Evolutionary conservation across 257 asterid genomes (phyloP).

Genomic region (Oldenlandia corymbosa): DNA sequence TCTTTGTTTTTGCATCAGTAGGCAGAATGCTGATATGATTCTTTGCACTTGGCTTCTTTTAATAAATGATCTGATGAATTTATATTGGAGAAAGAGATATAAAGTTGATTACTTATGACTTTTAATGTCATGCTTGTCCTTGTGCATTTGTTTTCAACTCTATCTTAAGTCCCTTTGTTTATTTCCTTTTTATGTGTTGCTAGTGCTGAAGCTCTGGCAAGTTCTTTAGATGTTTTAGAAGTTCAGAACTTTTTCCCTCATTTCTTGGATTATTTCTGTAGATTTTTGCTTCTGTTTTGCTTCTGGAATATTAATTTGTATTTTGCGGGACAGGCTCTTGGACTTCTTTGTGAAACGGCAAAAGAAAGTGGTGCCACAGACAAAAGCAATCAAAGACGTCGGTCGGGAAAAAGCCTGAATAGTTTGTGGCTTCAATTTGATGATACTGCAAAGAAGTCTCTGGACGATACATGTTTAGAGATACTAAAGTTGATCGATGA

Average conservation of each 20-base stretch:
- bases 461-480: constrained; percentile 49
- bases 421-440: constrained; percentile 64
- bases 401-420: constrained; percentile 33
- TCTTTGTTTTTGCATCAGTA: not conserved
- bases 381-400: constrained; percentile 42
- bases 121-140: too few species aligned
- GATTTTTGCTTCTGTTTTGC: not conserved
- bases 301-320: not conserved
- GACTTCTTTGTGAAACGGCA: constrained; percentile 63
- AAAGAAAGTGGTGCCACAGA: constrained; percentile 39
- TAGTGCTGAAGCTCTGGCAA: not conserved
- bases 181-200: not conserved
- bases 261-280: not conserved
- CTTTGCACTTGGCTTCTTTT: not conserved
- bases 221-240: not conserved
- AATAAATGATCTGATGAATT: not conserved
- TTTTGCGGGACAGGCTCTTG: constrained; percentile 64
- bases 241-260: not conserved
- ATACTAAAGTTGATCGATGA: constrained; percentile 52
- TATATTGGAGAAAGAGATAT: too few species aligned
- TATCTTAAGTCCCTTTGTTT: not conserved
- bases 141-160: too few species aligned
- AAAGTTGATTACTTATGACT: too few species aligned
- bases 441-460: constrained; percentile 35
- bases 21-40: not conserved